Evolutionary conservation across 306 rosid species (phyloP).

Genomic region (Coriaria nepalensis): DNA sequence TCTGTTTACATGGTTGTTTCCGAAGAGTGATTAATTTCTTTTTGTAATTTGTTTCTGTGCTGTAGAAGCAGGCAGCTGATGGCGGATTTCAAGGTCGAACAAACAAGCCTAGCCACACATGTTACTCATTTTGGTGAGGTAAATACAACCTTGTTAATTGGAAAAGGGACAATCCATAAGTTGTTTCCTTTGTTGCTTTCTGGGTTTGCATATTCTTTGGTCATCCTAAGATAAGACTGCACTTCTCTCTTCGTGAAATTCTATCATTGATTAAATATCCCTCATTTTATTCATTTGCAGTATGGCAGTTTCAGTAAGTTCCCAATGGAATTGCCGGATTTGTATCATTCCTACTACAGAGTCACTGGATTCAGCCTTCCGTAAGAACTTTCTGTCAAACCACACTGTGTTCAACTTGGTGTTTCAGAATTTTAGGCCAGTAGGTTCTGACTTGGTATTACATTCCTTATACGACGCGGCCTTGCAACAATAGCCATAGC

Average conservation of each 20-base stretch:
- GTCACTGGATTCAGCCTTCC: constrained; percentile 69
- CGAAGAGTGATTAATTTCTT: not conserved
- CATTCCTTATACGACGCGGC: constrained; percentile 2
- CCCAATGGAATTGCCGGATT: constrained; percentile 53
- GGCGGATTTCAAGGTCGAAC: constrained; percentile 97
- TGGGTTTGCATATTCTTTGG: not conserved
- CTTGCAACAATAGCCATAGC: not conserved
- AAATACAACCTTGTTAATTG: constrained; percentile 3
- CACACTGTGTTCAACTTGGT: constrained; percentile 59
- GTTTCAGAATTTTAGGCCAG: constrained; percentile 37
- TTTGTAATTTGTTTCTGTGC: constrained; percentile 8
- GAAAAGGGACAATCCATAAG: constrained; percentile 7
- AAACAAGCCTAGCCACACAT: constrained; percentile 73
- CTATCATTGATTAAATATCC: constrained; percentile 9
- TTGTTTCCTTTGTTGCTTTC: constrained; percentile 6
- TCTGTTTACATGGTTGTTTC: constrained; percentile 1
- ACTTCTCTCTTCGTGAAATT: constrained; percentile 8
- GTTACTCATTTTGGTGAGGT: constrained; percentile 90
- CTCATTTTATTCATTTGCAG: constrained; percentile 30
- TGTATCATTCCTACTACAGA: constrained; percentile 81
- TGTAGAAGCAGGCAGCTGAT: constrained; percentile 64
- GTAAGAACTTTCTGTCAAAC: constrained; percentile 51
- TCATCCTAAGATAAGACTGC: constrained; percentile 1
- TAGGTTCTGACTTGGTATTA: constrained; percentile 19
- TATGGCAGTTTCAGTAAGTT: constrained; percentile 87